Conservation (phyloP, 768 basidiomycete genomes). For the Holtermanniella nyarrowii region DNA sequence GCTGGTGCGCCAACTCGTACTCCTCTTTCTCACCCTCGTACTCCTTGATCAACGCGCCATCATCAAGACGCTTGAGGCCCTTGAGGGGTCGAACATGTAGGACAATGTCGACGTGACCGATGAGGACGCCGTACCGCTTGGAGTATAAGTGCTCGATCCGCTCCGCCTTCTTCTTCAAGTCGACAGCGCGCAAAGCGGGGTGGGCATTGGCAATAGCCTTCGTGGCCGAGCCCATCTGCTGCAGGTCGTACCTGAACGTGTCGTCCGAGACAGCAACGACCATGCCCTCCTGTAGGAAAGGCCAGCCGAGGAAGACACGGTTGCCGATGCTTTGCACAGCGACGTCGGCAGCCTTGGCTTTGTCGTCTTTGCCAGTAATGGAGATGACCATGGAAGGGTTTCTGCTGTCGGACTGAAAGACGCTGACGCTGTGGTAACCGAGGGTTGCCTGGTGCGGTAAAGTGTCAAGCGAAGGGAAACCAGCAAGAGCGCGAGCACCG, state of each 20-base stretch:
- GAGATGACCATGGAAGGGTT: constrained; percentile 91
- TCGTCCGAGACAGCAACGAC: constrained; percentile 80
- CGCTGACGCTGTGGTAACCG: constrained; percentile 80
- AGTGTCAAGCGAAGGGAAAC: constrained; percentile 91
- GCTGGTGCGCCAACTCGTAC: constrained; percentile 74
- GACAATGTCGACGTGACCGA: constrained; percentile 66
- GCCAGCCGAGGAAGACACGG: constrained; percentile 77
- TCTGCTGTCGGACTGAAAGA: constrained; percentile 78
- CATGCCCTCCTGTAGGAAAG: constrained; percentile 83
- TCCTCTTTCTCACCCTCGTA: constrained; percentile 77
- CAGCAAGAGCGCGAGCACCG: constrained; percentile 75
- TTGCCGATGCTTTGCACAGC: constrained; percentile 66
- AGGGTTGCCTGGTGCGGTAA: constrained; percentile 66
- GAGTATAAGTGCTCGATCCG: constrained; percentile 74
- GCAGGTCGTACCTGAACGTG: constrained; percentile 67
- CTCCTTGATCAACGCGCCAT: constrained; percentile 87
- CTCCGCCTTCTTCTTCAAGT: constrained; percentile 75
- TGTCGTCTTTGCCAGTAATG: constrained; percentile 64
- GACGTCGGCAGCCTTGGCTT: constrained; percentile 57
- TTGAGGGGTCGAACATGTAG: constrained; percentile 85
- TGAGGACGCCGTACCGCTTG: constrained; percentile 77
- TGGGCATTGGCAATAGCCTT: constrained; percentile 60
- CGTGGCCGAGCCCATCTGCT: constrained; percentile 35
- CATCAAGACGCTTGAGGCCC: constrained; percentile 80
- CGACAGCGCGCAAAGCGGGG: constrained; percentile 52